Conservation (phyloP, 805 yeast species). For the Metschnikowia hibisci region DNA sequence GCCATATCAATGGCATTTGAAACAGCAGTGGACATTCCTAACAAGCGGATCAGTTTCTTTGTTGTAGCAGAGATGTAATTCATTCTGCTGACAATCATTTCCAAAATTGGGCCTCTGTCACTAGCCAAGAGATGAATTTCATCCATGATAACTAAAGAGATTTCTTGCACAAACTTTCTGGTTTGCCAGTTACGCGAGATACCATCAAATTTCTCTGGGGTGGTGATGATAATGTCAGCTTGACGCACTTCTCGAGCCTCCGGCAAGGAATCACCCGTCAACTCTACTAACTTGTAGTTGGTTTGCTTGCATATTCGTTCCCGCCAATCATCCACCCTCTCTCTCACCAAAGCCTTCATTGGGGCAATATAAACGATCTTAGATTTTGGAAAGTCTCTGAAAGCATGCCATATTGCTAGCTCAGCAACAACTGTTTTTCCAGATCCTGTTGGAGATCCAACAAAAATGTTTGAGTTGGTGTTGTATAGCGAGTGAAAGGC, state of each 20-base stretch:
- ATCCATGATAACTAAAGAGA: constrained; percentile 78
- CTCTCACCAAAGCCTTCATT: constrained; percentile 82
- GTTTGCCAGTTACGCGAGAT: constrained; percentile 84
- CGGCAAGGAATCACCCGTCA: constrained; percentile 81
- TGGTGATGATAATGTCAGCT: constrained; percentile 75
- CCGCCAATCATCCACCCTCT: constrained; percentile 80
- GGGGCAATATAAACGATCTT: constrained; percentile 86
- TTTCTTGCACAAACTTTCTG: constrained; percentile 67
- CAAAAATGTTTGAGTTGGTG: constrained; percentile 71
- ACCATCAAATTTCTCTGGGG: constrained; percentile 87
- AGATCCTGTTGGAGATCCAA: constrained; percentile 98
- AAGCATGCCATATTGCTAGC: constrained; percentile 95
- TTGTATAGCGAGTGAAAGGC: constrained; percentile 85
- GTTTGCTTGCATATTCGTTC: constrained; percentile 47
- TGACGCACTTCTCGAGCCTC: constrained; percentile 60
- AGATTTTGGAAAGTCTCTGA: constrained; percentile 71
- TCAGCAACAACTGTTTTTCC: constrained; percentile 98
- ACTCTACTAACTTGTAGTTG: constrained; percentile 57
- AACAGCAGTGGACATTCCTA: constrained; percentile 84
- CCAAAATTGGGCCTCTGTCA: constrained; percentile 83
- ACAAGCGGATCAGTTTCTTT: constrained; percentile 54
- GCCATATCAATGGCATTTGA: constrained; percentile 85
- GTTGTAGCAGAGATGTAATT: constrained; percentile 64
- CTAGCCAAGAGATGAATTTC: constrained; percentile 81
- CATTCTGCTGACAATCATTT: constrained; percentile 87